Percentiles rank a stretch among this genome's conserved stretches.
These are phyloP conservation scores for apple (Malus domestica) DNA, from an alignment of 306 rosid genomes.

Conservation along the genomic window ASM211411v1 NC_041799.1:30424501-30425000, in stretches of 20 bases:
- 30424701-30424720: background rate
- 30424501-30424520: conserved; percentile 36
- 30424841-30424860: background rate
- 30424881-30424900: conserved; percentile 43
- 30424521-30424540: background rate
- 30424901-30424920: conserved; percentile 83
- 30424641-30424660: background rate
- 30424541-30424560: conserved; percentile 9
- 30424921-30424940: conserved; percentile 97
- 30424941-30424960: conserved; percentile 46
- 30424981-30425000: conserved; percentile 32
- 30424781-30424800: background rate
- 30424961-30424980: conserved; percentile 7
- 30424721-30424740: background rate
- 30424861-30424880: background rate
- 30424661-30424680: background rate
- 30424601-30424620: background rate
- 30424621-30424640: background rate
- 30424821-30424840: background rate
- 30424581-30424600: background rate
- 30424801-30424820: background rate
- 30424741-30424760: background rate
- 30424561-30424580: background rate
- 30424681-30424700: background rate
- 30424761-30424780: background rate